Conservation (phyloP, 495 filamentous ascomycete species). For the Penicillium ochrochloron region DNA sequence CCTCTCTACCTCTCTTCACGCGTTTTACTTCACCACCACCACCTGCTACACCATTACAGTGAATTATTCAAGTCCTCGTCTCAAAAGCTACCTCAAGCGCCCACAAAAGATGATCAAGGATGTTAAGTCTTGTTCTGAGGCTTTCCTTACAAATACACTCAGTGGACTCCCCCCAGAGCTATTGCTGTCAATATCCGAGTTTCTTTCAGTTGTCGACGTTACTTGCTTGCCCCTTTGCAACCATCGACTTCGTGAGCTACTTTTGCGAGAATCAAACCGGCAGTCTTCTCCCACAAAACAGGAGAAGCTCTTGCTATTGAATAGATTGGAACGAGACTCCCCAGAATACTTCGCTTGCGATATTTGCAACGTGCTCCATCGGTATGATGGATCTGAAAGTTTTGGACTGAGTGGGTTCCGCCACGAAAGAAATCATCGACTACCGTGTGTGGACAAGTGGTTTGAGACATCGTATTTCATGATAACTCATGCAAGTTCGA, state of each 20-base stretch:
- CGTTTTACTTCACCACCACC: not conserved
- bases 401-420: slow-evolving; percentile 13
- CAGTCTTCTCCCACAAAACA: not conserved
- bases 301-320: slow-evolving; percentile 16
- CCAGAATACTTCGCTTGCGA: slow-evolving; percentile 24
- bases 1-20: no score
- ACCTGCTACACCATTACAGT: not conserved
- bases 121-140: not conserved
- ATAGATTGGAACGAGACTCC: slow-evolving; percentile 18
- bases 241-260: slow-evolving; percentile 13
- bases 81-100: slow-evolving; percentile 3
- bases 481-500: no score
- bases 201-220: slow-evolving; percentile 22
- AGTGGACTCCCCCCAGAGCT: slow-evolving; percentile 11
- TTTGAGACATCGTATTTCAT: not conserved
- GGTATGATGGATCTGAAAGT: slow-evolving; percentile 23
- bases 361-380: slow-evolving; percentile 21
- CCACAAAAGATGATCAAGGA: not conserved
- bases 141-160: slow-evolving; percentile 5
- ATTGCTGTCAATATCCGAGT: slow-evolving; percentile 12
- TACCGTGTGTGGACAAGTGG: slow-evolving; percentile 11
- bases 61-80: not conserved
- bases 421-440: slow-evolving; percentile 3
- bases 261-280: not conserved
- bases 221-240: slow-evolving; percentile 18